Conservation (phyloP, 2,329 filamentous ascomycete genomes). For the Sordariomycetes sp. region DNA sequence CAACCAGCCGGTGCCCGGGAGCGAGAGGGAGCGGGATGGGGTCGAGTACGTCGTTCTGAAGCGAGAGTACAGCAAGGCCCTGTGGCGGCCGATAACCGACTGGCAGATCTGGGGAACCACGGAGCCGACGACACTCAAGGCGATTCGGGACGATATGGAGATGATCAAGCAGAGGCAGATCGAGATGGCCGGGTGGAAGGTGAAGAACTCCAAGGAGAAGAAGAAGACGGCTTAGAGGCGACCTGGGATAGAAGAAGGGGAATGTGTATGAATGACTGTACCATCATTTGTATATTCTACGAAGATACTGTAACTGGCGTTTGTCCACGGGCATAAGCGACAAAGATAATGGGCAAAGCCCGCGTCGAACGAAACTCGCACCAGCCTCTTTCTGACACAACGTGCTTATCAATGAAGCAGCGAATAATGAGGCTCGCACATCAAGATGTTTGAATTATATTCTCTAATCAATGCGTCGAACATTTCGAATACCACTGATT, state of each 20-base stretch:
- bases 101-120: constrained; percentile 62
- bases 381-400: too few species aligned
- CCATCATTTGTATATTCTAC: background rate
- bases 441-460: background rate
- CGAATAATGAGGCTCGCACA: too few species aligned
- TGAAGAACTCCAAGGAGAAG: constrained; percentile 21
- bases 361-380: too few species aligned
- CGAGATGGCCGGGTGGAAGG: constrained; percentile 21
- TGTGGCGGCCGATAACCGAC: constrained; percentile 28
- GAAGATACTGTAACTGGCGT: background rate
- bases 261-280: background rate
- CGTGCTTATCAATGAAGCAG: too few species aligned
- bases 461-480: too few species aligned
- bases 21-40: constrained; percentile 41
- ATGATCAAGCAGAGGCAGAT: constrained; percentile 22
- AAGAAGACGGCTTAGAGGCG: constrained; percentile 18
- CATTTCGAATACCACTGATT: too few species aligned
- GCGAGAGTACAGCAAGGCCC: constrained; percentile 32
- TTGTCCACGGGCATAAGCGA: too few species aligned
- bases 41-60: constrained; percentile 59
- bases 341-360: too few species aligned
- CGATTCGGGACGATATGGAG: constrained; percentile 24
- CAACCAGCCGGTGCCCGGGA: constrained; percentile 32
- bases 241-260: background rate
- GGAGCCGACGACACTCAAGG: constrained; percentile 39